These are phyloP conservation scores for Trypanosoma rangeli DNA, from an alignment of 208 protist species.

Conservation along the genomic window DNA sequence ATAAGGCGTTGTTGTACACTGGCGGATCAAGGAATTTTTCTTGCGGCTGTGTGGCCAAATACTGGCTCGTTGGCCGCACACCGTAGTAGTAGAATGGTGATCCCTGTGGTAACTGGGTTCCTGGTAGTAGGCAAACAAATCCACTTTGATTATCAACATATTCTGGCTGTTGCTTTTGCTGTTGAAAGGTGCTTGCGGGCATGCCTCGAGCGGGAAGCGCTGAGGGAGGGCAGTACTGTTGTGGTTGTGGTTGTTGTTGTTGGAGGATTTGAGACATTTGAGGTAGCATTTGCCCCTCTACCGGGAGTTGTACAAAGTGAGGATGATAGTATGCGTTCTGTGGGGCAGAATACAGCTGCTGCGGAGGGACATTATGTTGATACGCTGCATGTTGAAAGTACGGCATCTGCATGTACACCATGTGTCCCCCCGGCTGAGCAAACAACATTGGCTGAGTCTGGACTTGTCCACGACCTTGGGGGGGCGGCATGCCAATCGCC, in stretches of 20 bases:
- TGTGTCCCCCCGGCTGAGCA: constrained; percentile 16
- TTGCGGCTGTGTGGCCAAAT: constrained; percentile 13
- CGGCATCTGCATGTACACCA: constrained; percentile 30
- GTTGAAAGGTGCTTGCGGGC: neutral
- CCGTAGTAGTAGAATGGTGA: constrained; percentile 62
- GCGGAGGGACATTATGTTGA: constrained; percentile 14
- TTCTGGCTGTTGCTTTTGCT: constrained; percentile 14
- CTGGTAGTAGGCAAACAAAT: constrained; percentile 41
- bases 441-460: constrained; percentile 25
- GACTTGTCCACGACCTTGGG: constrained; percentile 11
- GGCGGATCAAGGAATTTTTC: neutral
- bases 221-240: constrained; percentile 9
- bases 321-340: constrained; percentile 23
- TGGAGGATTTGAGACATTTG: neutral
- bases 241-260: neutral
- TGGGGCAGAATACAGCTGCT: constrained; percentile 6
- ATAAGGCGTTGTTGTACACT: neutral
- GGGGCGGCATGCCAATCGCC: constrained; percentile 7
- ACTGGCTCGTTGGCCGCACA: constrained; percentile 44
- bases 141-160: constrained; percentile 11
- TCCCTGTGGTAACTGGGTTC: constrained; percentile 45
- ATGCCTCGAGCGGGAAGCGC: neutral
- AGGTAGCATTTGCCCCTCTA: constrained; percentile 18
- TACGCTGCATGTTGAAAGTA: constrained; percentile 28
- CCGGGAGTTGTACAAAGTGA: constrained; percentile 17